Conservation (phyloP, 805 yeast genomes). For the Teunomyces pallodes region DNA sequence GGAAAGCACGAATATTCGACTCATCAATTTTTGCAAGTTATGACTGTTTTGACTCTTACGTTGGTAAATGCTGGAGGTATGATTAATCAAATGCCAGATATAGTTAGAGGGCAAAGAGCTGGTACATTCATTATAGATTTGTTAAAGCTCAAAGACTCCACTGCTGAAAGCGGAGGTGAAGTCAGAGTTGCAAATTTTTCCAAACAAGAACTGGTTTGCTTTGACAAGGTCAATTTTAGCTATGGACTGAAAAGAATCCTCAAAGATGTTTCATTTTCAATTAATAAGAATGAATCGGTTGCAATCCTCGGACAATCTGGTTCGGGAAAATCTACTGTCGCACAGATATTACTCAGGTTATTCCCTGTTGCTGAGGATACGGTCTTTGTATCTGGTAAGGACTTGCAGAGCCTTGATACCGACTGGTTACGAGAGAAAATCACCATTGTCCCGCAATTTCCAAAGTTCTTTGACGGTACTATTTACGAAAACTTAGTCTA, state of each 20-base stretch:
- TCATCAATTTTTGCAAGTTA: constrained; percentile 62
- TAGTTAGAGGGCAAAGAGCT: constrained; percentile 76
- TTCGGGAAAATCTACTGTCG: constrained; percentile 82
- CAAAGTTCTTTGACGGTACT: constrained; percentile 70
- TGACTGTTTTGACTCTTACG: constrained; percentile 72
- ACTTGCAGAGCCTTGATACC: constrained; percentile 46
- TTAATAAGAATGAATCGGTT: constrained; percentile 49
- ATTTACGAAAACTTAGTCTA: constrained; percentile 69
- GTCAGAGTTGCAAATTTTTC: constrained; percentile 4
- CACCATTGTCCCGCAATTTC: constrained; percentile 73
- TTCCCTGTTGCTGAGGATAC: constrained; percentile 40
- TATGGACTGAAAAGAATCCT: constrained; percentile 44
- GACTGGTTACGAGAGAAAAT: constrained; percentile 51
- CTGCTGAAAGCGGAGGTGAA: constrained; percentile 37
- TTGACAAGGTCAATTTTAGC: constrained; percentile 47
- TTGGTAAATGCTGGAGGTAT: constrained; percentile 60
- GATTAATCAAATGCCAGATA: constrained; percentile 69
- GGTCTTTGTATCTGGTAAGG: constrained; percentile 45
- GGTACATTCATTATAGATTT: constrained; percentile 50
- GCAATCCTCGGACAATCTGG: constrained; percentile 88
- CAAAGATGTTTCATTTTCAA: constrained; percentile 37
- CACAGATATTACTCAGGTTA: constrained; percentile 54
- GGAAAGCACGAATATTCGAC: constrained; percentile 54
- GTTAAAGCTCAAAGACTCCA: constrained; percentile 29
- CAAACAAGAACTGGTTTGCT: constrained; percentile 27